phyloP scores from a whole-genome alignment of 805 yeast genomes.

The Ogataea angusta region DNA sequence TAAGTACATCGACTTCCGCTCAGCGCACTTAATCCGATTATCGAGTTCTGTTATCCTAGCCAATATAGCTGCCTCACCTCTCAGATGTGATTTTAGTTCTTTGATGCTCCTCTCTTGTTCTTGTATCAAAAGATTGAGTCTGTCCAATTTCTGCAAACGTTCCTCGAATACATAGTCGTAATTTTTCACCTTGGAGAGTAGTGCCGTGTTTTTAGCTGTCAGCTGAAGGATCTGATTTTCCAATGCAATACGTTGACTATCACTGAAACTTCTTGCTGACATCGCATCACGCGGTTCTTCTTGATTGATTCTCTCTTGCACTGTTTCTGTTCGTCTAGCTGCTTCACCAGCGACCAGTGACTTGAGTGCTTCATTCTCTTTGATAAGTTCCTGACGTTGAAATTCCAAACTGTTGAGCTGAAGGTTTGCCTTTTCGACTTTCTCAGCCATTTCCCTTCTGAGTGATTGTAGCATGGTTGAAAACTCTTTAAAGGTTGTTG shows the following conservation, averaged over 20 bases:
- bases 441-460: conserved; percentile 43
- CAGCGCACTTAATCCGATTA: too few species aligned
- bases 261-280: neutral
- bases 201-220: neutral
- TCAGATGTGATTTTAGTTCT: conserved; percentile 38
- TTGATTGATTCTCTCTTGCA: neutral
- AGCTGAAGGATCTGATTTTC: neutral
- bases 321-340: neutral
- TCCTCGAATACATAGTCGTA: neutral
- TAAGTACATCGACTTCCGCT: too few species aligned
- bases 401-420: conserved; percentile 48
- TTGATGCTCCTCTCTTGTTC: conserved; percentile 48
- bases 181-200: neutral
- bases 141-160: neutral
- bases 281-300: too few species aligned
- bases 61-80: conserved; percentile 42
- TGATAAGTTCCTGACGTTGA: conserved; percentile 24
- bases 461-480: conserved; percentile 31
- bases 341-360: neutral
- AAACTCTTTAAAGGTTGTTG: conserved; percentile 23
- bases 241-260: neutral
- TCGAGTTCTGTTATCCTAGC: conserved; percentile 33
- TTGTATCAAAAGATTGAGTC: conserved; percentile 52
- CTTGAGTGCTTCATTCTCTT: conserved; percentile 4
- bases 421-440: conserved; percentile 56